Percentiles rank a stretch among this genome's conserved stretches.
phyloP scores from a whole-genome alignment of 768 basidiomycete species.

The Lactarius hatsudake region DNA sequence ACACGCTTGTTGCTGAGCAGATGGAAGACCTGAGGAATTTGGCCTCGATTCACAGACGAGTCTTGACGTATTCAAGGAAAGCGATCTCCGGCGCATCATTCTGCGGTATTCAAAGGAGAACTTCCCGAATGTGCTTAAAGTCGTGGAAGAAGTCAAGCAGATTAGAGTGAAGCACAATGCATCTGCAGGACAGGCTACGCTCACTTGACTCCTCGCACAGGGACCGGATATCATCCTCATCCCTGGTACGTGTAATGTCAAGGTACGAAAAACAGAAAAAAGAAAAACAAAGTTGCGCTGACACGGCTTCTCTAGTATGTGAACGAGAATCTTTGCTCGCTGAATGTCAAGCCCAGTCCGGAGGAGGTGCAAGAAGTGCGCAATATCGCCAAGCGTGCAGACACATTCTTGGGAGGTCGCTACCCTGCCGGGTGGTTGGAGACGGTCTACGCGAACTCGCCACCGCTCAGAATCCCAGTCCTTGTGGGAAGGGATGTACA shows the following conservation, averaged over 20 bases:
- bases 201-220: constrained; percentile 52
- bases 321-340: constrained; percentile 18
- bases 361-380: constrained; percentile 20
- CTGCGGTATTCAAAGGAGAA: constrained; percentile 43
- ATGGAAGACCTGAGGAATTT: not conserved
- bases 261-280: constrained; percentile 26
- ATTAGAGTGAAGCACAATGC: constrained; percentile 40
- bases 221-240: constrained; percentile 47
- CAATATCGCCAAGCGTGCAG: constrained; percentile 17
- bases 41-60: constrained; percentile 33
- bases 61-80: constrained; percentile 40
- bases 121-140: constrained; percentile 44
- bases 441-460: constrained; percentile 11
- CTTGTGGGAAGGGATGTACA: not conserved
- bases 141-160: constrained; percentile 38
- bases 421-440: constrained; percentile 12
- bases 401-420: constrained; percentile 17
- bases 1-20: not conserved
- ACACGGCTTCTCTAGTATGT: constrained; percentile 6
- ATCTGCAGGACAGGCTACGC: constrained; percentile 45
- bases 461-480: constrained; percentile 3
- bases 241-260: constrained; percentile 45
- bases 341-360: constrained; percentile 18
- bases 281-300: not conserved
- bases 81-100: constrained; percentile 38